Percentiles rank a stretch among this genome's conserved stretches.
These are phyloP conservation scores for Melanomma pulvis-pyrius DNA, from an alignment of 495 filamentous ascomycete species.

Conservation along the genomic window DNA sequence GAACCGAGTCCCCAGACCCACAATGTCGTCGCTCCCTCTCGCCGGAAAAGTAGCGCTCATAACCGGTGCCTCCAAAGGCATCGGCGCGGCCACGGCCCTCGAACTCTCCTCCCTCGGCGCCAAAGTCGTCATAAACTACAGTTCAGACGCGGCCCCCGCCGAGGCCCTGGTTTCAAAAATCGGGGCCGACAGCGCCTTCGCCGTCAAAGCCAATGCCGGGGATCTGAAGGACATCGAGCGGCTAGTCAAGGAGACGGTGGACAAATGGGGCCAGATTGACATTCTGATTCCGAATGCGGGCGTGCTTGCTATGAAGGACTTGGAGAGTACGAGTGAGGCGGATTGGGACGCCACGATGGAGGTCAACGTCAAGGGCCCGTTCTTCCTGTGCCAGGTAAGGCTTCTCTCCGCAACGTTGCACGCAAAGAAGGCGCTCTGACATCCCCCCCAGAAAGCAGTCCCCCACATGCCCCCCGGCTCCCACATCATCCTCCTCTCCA, in stretches of 20 bases:
- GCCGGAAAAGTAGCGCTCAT: slow-evolving; percentile 63
- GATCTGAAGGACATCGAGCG: slow-evolving; percentile 47
- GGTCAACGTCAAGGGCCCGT: slow-evolving; percentile 70
- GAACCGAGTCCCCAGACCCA: not conserved
- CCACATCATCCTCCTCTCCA: slow-evolving; percentile 65
- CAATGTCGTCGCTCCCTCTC: slow-evolving; percentile 43
- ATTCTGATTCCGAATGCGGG: slow-evolving; percentile 67
- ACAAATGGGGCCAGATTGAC: slow-evolving; percentile 60
- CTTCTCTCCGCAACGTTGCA: not conserved
- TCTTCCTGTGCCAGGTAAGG: slow-evolving; percentile 63
- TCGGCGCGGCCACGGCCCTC: slow-evolving; percentile 62
- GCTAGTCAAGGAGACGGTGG: slow-evolving; percentile 51
- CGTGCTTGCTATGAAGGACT: slow-evolving; percentile 54
- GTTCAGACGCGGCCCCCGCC: slow-evolving; percentile 56
- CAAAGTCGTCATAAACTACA: slow-evolving; percentile 67
- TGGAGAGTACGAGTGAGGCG: slow-evolving; percentile 61
- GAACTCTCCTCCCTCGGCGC: slow-evolving; percentile 61
- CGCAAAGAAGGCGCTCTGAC: too few species aligned
- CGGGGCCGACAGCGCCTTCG: slow-evolving; percentile 55
- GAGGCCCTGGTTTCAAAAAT: slow-evolving; percentile 58
- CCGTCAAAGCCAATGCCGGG: slow-evolving; percentile 58
- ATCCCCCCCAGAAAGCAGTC: slow-evolving; percentile 56
- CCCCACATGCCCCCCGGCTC: slow-evolving; percentile 61
- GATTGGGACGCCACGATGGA: slow-evolving; percentile 60
- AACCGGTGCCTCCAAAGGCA: slow-evolving; percentile 70